These are phyloP conservation scores for Spathaspora sp. DNA, from an alignment of 1,139 yeast species.

Conservation along the genomic window DNA sequence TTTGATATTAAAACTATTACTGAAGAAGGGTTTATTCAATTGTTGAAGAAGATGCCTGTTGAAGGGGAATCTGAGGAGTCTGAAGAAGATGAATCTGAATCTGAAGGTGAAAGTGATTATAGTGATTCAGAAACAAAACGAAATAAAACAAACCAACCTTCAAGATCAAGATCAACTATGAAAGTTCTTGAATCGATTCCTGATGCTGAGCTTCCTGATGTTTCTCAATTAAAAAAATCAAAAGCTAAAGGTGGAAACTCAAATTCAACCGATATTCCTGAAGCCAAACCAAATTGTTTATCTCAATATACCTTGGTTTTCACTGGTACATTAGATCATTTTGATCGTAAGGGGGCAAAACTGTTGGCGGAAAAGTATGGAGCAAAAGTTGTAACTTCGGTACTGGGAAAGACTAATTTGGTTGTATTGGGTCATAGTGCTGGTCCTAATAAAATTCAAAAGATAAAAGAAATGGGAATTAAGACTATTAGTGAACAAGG, in stretches of 20 bases:
- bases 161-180: slow-evolving; percentile 39
- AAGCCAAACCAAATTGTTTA: slow-evolving; percentile 79
- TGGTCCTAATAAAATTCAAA: slow-evolving; percentile 88
- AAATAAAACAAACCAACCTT: background rate
- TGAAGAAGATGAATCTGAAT: background rate
- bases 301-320: slow-evolving; percentile 89
- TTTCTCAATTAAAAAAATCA: slow-evolving; percentile 50
- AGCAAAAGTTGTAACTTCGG: slow-evolving; percentile 88
- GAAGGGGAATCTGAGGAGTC: slow-evolving; percentile 49
- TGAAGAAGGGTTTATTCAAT: slow-evolving; percentile 80
- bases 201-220: slow-evolving; percentile 66
- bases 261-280: slow-evolving; percentile 60
- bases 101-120: slow-evolving; percentile 4
- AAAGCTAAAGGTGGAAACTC: slow-evolving; percentile 38
- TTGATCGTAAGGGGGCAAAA: slow-evolving; percentile 77
- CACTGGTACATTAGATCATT: slow-evolving; percentile 81
- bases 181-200: slow-evolving; percentile 61
- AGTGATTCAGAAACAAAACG: background rate
- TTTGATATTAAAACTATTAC: slow-evolving; percentile 76
- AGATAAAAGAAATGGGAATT: slow-evolving; percentile 67
- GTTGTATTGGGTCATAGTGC: slow-evolving; percentile 96
- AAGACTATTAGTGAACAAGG: slow-evolving; percentile 90
- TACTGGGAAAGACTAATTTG: slow-evolving; percentile 80
- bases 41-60: slow-evolving; percentile 82
- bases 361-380: slow-evolving; percentile 81